phyloP scores from a whole-genome alignment of 2,329 filamentous ascomycete species.

The Amauroascus niger region DNA sequence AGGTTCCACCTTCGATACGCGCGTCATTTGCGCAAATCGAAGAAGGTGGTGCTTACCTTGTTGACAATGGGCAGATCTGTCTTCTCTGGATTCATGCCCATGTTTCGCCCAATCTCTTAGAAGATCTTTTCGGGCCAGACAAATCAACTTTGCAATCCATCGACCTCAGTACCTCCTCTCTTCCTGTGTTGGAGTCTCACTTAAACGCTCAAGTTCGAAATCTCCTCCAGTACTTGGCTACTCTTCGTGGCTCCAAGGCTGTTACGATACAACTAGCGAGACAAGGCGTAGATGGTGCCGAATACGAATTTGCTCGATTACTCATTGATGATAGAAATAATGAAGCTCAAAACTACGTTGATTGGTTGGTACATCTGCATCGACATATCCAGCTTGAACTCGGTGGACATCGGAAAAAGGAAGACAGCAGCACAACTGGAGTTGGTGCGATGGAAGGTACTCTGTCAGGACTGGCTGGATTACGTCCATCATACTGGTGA shows the following conservation, averaged over 20 bases:
- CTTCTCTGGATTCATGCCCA: conserved; percentile 87
- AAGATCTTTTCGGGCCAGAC: conserved; percentile 78
- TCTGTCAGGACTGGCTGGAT: conserved; percentile 37
- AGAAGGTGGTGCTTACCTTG: conserved; percentile 83
- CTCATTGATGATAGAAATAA: conserved; percentile 93
- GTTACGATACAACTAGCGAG: conserved; percentile 81
- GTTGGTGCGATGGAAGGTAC: conserved; percentile 28
- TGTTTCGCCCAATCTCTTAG: conserved; percentile 81
- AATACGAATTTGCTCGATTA: conserved; percentile 89
- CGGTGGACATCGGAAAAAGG: conserved; percentile 42
- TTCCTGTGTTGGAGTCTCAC: conserved; percentile 82
- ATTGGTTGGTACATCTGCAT: conserved; percentile 95
- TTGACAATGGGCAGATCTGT: conserved; percentile 89
- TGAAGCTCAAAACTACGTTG: conserved; percentile 94
- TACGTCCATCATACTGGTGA: conserved; percentile 41
- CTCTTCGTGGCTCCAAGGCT: conserved; percentile 73
- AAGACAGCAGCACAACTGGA: conserved; percentile 29
- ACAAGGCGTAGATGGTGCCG: conserved; percentile 86
- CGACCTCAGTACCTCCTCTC: conserved; percentile 66
- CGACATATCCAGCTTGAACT: conserved; percentile 82
- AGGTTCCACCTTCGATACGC: conserved; percentile 69
- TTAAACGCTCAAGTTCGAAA: conserved; percentile 93
- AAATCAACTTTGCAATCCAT: conserved; percentile 61
- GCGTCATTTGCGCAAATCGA: conserved; percentile 82
- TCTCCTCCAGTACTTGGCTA: conserved; percentile 75